phyloP scores from a whole-genome alignment of 2,329 filamentous ascomycete genomes.

The Botrytis fabae region DNA sequence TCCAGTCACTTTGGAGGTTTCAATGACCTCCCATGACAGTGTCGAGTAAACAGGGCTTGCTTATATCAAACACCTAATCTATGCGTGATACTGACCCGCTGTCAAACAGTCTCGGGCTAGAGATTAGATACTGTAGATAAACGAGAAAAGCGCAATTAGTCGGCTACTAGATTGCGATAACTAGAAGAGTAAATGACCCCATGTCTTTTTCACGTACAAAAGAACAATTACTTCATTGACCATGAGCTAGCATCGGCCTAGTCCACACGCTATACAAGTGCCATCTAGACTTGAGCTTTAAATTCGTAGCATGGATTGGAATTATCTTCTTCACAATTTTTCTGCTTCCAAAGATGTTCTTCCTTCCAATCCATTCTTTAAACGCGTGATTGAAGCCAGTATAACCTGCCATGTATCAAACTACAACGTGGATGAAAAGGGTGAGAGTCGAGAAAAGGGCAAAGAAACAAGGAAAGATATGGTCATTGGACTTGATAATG shows the following conservation, averaged over 20 bases:
- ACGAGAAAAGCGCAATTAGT: not conserved
- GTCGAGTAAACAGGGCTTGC: not conserved
- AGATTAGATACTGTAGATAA: not conserved
- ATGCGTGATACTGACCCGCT: not conserved
- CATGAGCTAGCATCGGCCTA: not conserved
- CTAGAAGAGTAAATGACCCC: not conserved
- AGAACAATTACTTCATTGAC: not conserved
- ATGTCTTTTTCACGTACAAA: not conserved
- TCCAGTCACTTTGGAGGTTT: not conserved
- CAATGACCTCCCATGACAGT: not conserved
- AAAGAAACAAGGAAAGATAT: fast-evolving
- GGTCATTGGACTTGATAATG: fast-evolving
- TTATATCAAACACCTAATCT: not conserved
- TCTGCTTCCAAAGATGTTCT: fast-evolving
- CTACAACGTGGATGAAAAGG: not conserved
- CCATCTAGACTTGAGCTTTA: not conserved
- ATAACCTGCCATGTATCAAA: not conserved
- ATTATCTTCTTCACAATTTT: not conserved
- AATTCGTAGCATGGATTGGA: not conserved
- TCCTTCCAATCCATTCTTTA: not conserved
- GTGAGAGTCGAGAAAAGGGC: too few species aligned
- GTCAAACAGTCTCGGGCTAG: not conserved
- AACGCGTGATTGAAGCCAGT: not conserved
- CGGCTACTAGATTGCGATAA: not conserved
- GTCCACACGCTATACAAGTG: not conserved